Percentiles rank a stretch among this genome's conserved stretches.
Evolutionary conservation across 768 basidiomycete species (phyloP).

Genomic region (Pleurotus ostreatus): DNA sequence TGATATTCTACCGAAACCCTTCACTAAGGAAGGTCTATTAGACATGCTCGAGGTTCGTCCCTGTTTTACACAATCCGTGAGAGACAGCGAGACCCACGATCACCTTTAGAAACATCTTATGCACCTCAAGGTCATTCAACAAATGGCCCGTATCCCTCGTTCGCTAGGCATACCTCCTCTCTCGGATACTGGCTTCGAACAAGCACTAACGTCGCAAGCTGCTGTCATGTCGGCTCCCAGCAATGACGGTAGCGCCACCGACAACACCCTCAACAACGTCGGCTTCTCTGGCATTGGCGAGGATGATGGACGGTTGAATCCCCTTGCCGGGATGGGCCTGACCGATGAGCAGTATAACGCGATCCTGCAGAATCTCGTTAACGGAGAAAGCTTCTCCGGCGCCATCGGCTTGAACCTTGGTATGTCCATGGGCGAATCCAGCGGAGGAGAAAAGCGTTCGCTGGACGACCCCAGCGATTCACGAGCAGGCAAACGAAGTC

Average conservation of each 20-base stretch:
- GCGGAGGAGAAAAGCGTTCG: conserved; percentile 26
- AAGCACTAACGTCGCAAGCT: conserved; percentile 46
- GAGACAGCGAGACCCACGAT: no score
- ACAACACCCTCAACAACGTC: conserved; percentile 14
- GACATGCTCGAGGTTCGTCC: conserved; percentile 82
- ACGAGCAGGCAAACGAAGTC: conserved; percentile 50
- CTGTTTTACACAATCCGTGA: not conserved
- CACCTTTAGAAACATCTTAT: conserved; percentile 70
- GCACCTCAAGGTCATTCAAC: conserved; percentile 83
- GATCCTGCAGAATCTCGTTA: conserved; percentile 72
- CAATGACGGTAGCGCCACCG: conserved; percentile 11
- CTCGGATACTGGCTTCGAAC: conserved; percentile 49
- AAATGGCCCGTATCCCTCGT: conserved; percentile 63
- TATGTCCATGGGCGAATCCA: conserved; percentile 16
- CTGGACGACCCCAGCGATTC: conserved; percentile 35
- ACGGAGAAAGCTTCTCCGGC: conserved; percentile 48
- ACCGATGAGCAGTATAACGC: conserved; percentile 84
- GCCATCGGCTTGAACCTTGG: conserved; percentile 12
- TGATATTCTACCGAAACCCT: conserved; percentile 94
- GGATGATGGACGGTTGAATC: conserved; percentile 66
- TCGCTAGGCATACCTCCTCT: conserved; percentile 65
- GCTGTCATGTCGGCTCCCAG: conserved; percentile 11
- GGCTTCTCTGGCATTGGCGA: conserved; percentile 23
- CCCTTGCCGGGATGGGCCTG: conserved; percentile 83
- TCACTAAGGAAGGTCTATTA: conserved; percentile 88